These are phyloP conservation scores for Cyberlindnera mississippiensis DNA, from an alignment of 805 yeast species.

Conservation along the genomic window DNA sequence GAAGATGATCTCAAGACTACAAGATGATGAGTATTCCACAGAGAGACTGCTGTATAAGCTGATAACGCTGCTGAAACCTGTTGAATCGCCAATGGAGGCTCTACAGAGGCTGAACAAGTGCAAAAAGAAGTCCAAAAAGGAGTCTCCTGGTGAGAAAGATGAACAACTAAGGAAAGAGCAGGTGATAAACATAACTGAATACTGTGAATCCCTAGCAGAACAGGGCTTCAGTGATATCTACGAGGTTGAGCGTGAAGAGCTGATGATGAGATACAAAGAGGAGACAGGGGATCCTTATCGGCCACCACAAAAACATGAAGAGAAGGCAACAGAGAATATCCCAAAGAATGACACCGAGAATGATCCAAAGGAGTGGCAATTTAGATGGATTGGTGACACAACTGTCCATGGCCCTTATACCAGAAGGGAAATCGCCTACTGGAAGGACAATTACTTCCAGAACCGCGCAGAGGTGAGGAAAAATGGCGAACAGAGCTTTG, in stretches of 20 bases:
- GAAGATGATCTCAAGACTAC: conserved; percentile 12
- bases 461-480: conserved; percentile 39
- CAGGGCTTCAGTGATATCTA: conserved; percentile 44
- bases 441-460: conserved; percentile 47
- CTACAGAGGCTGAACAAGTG: conserved; percentile 37
- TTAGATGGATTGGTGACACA: conserved; percentile 41
- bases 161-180: conserved; percentile 23
- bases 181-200: conserved; percentile 43
- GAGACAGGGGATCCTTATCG: conserved; percentile 39
- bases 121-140: conserved; percentile 18
- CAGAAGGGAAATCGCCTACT: conserved; percentile 43
- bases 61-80: conserved; percentile 48
- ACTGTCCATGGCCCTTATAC: conserved; percentile 51
- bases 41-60: conserved; percentile 29
- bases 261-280: conserved; percentile 40
- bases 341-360: too few relatives aligned
- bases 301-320: conserved; percentile 24
- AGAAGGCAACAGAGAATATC: background rate
- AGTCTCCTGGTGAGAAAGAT: conserved; percentile 17
- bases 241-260: conserved; percentile 53
- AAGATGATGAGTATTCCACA: conserved; percentile 9
- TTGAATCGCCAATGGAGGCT: conserved; percentile 58
- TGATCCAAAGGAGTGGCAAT: conserved; percentile 43
- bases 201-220: conserved; percentile 41
- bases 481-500: conserved; percentile 18